Conservation (phyloP, 2,329 filamentous ascomycete species). For the Sordariomycetes sp. region DNA sequence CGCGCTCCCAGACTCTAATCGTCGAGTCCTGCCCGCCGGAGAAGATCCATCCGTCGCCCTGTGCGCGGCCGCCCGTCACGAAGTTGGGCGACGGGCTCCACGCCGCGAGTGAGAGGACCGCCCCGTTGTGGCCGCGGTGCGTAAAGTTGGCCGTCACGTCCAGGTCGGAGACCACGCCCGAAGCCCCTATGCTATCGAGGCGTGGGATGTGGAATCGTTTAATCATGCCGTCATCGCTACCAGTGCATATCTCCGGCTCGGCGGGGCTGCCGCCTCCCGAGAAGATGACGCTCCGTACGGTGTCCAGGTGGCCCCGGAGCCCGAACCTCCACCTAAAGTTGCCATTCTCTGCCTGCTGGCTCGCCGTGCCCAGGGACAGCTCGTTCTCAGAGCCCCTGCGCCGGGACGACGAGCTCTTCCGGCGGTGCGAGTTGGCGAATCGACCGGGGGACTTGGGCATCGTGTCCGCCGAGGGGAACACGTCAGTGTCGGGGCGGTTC, state of each 20-base stretch:
- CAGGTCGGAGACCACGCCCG: conserved; percentile 51
- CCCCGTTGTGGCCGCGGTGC: conserved; percentile 83
- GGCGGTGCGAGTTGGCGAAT: conserved; percentile 53
- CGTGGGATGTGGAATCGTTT: conserved; percentile 95
- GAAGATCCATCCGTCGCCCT: conserved; percentile 96
- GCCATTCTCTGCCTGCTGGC: conserved; percentile 52
- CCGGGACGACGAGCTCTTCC: conserved; percentile 61
- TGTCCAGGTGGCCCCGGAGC: conserved; percentile 82
- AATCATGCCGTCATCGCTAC: conserved; percentile 87
- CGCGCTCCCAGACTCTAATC: conserved; percentile 89
- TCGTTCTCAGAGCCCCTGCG: conserved; percentile 59
- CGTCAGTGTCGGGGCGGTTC: conserved; percentile 73
- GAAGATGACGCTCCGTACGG: conserved; percentile 89
- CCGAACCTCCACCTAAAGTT: conserved; percentile 91
- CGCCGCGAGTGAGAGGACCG: conserved; percentile 74
- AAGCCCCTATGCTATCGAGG: conserved; percentile 40
- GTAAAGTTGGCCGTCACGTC: conserved; percentile 93
- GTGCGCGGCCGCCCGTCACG: conserved; percentile 72
- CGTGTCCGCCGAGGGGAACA: conserved; percentile 72
- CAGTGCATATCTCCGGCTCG: conserved; percentile 93
- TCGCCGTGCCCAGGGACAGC: conserved; percentile 31
- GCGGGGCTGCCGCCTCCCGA: conserved; percentile 90
- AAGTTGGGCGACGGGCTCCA: conserved; percentile 84
- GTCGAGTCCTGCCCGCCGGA: conserved; percentile 91
- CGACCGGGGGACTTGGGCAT: conserved; percentile 69